These are phyloP conservation scores for Blastocystis sp. DNA, from an alignment of 352 stramenopile genomes.

Conservation along the genomic window DNA sequence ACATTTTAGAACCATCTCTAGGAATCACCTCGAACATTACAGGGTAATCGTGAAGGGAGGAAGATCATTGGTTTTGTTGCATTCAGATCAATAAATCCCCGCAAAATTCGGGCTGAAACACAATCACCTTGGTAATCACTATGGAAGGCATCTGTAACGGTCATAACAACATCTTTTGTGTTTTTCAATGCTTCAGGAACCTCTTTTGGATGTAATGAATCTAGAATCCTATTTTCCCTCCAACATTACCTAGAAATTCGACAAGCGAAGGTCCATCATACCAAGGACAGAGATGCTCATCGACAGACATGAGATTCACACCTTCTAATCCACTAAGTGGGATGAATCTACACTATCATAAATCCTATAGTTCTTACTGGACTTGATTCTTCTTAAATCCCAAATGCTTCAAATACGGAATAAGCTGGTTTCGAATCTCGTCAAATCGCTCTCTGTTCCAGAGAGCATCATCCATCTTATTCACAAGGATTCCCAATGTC, in stretches of 20 bases:
- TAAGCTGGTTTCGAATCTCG: slow-evolving; percentile 63
- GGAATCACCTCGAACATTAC: slow-evolving; percentile 66
- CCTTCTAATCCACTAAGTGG: slow-evolving; percentile 77
- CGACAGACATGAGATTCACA: slow-evolving; percentile 74
- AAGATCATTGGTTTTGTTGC: slow-evolving; percentile 64
- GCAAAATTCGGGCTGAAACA: neutral
- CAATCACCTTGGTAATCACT: slow-evolving; percentile 25
- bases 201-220: slow-evolving; percentile 1
- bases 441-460: slow-evolving; percentile 66
- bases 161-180: slow-evolving; percentile 42
- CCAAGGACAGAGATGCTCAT: slow-evolving; percentile 70
- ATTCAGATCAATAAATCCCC: neutral
- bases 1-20: neutral
- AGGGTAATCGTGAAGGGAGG: slow-evolving; percentile 66
- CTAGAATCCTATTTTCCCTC: neutral
- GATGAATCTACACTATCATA: slow-evolving; percentile 69
- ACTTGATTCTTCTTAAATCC: slow-evolving; percentile 26
- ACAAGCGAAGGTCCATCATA: slow-evolving; percentile 75
- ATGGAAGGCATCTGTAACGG: slow-evolving; percentile 32
- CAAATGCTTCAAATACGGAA: neutral
- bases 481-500: slow-evolving; percentile 88
- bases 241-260: slow-evolving; percentile 69
- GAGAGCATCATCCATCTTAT: slow-evolving; percentile 90
- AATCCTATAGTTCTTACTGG: slow-evolving; percentile 16
- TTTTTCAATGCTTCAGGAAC: neutral